phyloP scores from a whole-genome alignment of 2,329 filamentous ascomycete genomes.

The Colletotrichum cordylinicola region DNA sequence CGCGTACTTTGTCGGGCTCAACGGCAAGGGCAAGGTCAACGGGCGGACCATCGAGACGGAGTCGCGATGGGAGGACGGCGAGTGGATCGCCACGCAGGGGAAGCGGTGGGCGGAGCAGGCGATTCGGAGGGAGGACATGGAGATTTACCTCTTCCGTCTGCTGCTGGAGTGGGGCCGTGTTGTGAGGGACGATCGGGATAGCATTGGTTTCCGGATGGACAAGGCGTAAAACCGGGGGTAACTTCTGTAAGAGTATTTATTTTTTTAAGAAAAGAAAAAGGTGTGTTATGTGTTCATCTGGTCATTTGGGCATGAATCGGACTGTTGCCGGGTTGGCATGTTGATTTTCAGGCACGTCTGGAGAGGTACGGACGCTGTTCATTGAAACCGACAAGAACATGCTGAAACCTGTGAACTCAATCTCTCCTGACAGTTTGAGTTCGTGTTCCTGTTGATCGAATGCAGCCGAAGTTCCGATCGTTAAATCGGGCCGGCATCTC shows the following conservation, averaged over 20 bases:
- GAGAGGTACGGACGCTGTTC: accelerated
- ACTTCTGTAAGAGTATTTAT: neutral
- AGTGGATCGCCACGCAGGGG: constrained; percentile 71
- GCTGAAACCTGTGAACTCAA: neutral
- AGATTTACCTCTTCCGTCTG: constrained; percentile 80
- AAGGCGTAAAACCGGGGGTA: neutral
- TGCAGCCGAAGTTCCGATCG: neutral
- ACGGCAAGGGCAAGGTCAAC: constrained; percentile 46
- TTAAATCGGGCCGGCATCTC: neutral
- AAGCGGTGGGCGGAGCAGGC: constrained; percentile 68
- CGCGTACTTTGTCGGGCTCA: constrained; percentile 73
- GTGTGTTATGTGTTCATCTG: neutral
- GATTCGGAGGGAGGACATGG: constrained; percentile 75
- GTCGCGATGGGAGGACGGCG: constrained; percentile 57
- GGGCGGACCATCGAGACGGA: constrained; percentile 53
- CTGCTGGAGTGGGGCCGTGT: constrained; percentile 79
- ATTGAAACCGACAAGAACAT: neutral
- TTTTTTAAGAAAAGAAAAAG: neutral
- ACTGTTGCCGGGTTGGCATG: neutral
- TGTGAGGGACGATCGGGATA: constrained; percentile 65
- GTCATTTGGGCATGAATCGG: neutral
- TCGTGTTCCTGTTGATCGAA: neutral
- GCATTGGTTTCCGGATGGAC: constrained; percentile 40
- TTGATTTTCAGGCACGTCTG: neutral
- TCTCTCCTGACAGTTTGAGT: neutral